Evolutionary conservation across 768 basidiomycete genomes (phyloP).

Genomic region (Sutorius australiensis): DNA sequence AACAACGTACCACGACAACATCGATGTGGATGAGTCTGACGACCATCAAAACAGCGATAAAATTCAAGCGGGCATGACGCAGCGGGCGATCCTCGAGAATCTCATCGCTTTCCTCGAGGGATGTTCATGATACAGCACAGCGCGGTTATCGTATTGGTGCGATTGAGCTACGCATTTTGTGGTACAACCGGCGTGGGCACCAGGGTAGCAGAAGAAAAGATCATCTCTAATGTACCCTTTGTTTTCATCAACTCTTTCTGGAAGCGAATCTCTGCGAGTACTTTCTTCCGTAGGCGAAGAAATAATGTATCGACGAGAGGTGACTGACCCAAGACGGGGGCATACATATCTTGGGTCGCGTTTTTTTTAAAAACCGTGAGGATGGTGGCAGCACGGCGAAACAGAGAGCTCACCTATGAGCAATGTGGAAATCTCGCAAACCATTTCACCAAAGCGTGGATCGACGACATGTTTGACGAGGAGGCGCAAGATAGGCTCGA

Average conservation of each 20-base stretch:
- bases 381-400: not conserved
- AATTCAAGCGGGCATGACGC: slow-evolving; percentile 43
- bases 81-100: slow-evolving; percentile 64
- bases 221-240: slow-evolving; percentile 89
- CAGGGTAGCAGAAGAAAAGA: slow-evolving; percentile 59
- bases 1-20: slow-evolving; percentile 66
- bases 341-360: slow-evolving; percentile 74
- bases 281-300: slow-evolving; percentile 74
- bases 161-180: slow-evolving; percentile 16
- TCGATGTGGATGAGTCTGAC: slow-evolving; percentile 49
- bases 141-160: not conserved
- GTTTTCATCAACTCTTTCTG: slow-evolving; percentile 81
- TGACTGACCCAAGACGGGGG: slow-evolving; percentile 88
- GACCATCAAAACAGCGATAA: slow-evolving; percentile 24
- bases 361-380: slow-evolving; percentile 7
- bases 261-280: slow-evolving; percentile 82
- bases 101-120: slow-evolving; percentile 60
- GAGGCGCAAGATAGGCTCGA: slow-evolving; percentile 88
- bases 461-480: slow-evolving; percentile 82
- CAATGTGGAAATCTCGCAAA: slow-evolving; percentile 72
- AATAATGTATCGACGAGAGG: slow-evolving; percentile 88
- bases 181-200: slow-evolving; percentile 15
- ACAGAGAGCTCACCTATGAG: slow-evolving; percentile 66
- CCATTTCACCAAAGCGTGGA: slow-evolving; percentile 89
- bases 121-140: slow-evolving; percentile 15